Conservation (phyloP, 2,329 filamentous ascomycete genomes). For the Pseudogymnoascus pannorum region DNA sequence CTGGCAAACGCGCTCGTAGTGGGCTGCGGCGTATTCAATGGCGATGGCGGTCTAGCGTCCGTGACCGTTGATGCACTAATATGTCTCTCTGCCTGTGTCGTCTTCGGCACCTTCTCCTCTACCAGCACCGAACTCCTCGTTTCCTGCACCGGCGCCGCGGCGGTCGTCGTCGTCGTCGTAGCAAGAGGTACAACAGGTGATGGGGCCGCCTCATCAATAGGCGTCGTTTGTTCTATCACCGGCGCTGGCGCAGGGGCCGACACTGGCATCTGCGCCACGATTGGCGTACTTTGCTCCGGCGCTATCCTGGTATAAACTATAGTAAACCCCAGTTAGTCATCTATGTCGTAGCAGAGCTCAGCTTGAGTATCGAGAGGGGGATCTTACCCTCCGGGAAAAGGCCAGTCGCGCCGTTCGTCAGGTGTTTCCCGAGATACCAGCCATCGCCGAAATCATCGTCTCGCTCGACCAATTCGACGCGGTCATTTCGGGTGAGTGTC, state of each 20-base stretch:
- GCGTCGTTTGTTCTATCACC: neutral
- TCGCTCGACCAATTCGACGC: slow-evolving; percentile 74
- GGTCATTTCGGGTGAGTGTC: slow-evolving; percentile 75
- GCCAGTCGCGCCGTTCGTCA: slow-evolving; percentile 65
- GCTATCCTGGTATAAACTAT: slow-evolving; percentile 31
- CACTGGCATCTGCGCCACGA: neutral
- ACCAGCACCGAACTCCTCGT: neutral
- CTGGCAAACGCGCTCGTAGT: too few relatives aligned
- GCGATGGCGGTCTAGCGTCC: slow-evolving; percentile 30
- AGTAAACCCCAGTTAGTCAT: slow-evolving; percentile 20
- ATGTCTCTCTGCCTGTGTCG: slow-evolving; percentile 27
- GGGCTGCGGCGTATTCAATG: slow-evolving; percentile 28
- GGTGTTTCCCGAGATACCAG: slow-evolving; percentile 72
- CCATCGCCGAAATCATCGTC: slow-evolving; percentile 87
- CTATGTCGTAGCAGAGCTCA: slow-evolving; percentile 14
- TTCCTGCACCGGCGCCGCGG: neutral
- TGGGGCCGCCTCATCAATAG: neutral
- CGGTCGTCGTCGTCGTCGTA: too few relatives aligned
- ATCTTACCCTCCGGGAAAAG: slow-evolving; percentile 71
- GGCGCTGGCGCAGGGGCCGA: neutral
- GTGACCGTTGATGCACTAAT: slow-evolving; percentile 17
- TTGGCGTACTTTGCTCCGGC: slow-evolving; percentile 24
- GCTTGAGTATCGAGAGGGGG: slow-evolving; percentile 29
- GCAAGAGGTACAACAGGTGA: slow-evolving; percentile 13
- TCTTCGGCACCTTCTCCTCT: neutral